A percentile compares a stretch with the other conserved stretches of the same genome.
phyloP scores from a whole-genome alignment of 495 filamentous ascomycete species.

The Halenospora varia region DNA sequence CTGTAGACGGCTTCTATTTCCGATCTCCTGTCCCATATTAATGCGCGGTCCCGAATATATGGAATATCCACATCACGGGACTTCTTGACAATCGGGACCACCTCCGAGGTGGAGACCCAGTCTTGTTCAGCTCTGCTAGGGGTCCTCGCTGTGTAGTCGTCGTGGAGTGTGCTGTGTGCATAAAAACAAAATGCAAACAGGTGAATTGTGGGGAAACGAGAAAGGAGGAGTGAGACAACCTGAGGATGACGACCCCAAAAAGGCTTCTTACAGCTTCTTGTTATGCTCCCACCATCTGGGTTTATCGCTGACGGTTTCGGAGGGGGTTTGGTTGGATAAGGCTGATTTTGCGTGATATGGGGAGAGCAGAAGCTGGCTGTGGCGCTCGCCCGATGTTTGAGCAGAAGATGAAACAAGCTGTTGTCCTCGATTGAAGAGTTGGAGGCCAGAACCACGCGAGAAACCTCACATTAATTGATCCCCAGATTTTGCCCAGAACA shows the following conservation, averaged over 20 bases:
- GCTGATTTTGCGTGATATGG: background rate
- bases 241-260: background rate
- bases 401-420: background rate
- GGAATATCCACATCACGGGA: background rate
- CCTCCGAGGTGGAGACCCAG: background rate
- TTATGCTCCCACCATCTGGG: background rate
- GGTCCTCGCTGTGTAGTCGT: background rate
- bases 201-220: background rate
- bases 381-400: background rate
- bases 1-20: background rate
- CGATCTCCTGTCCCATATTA: background rate
- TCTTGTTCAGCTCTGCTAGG: background rate
- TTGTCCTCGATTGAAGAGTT: background rate
- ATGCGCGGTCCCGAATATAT: background rate
- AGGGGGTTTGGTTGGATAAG: background rate
- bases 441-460: too few species aligned
- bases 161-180: background rate
- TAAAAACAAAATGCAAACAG: background rate
- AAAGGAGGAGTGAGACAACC: background rate
- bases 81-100: background rate
- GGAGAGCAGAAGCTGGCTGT: background rate
- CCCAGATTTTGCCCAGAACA: background rate
- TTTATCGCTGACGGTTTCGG: background rate
- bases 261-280: background rate
- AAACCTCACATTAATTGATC: background rate